Evolutionary conservation across 2,329 filamentous ascomycete species (phyloP), one percentile per base, ranked within the genome.

Genomic region (Xylariaceae sp.): DNA sequence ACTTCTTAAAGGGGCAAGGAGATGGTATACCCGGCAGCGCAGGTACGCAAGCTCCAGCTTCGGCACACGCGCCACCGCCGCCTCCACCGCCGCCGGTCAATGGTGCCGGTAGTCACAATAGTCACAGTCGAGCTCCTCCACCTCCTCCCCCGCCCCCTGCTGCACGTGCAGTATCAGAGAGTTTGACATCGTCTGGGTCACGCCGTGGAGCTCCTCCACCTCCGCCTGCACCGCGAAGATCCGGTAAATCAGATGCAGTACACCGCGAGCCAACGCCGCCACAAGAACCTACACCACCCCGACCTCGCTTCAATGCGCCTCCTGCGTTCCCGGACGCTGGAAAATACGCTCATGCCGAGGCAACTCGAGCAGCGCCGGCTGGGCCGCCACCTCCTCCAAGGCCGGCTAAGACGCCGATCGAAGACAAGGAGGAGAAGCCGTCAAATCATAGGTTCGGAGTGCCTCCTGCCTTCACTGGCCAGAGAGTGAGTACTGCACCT

Each of bases 291-390:
- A 86, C 88, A 14, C 90, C 91, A 12, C 85, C 87, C 18, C 81
- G 81, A 9, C 83, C 86, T 20, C 83, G 87, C 49, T 98, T 96
- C 77, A 83, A 87, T 62, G 93, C 91, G 7, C 95, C 95, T 44
- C 95, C 95, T 32, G 90, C 93, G 2, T 76, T 98, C 57, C 86
- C 91, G 52, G 93, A 96, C 72, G 95, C 95, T 55, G 95, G 95
- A 40, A 96, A 91, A 74, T 95, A 86, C 70, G 91, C 89, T 2
- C 81, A 87, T 75, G 74, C 52, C 70, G 82, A 72, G 65, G 78
- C 68, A 73, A 76, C 59, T 70, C 75, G 64, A 68, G 74, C 71
- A 14, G 69, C 65, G 52, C 80, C 63, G 66, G 65, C 85, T 26
- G 87, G 83, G 1, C 88, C 88, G 23, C 84, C 86, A 20, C 87